Conservation (phyloP, 2,329 filamentous ascomycete genomes). For the Beauveria sp. region DNA sequence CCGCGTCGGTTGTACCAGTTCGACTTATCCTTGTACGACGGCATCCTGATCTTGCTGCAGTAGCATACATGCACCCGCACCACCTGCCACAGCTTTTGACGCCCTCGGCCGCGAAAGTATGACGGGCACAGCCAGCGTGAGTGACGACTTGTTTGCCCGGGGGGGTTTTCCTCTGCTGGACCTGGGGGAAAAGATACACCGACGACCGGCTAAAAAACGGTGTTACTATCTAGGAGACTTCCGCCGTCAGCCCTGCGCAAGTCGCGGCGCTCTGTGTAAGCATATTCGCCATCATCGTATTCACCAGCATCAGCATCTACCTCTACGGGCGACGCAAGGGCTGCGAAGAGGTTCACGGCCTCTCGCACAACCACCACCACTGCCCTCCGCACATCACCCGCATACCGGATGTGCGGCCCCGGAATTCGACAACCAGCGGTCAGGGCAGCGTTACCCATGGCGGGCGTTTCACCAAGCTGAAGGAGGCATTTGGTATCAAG, state of each 20-base stretch:
- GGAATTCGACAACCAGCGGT: neutral
- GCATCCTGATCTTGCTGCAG: too few relatives aligned
- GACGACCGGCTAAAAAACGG: neutral
- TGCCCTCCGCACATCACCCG: neutral
- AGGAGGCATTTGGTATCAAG: neutral
- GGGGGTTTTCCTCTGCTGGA: too few relatives aligned
- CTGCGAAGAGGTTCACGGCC: constrained; percentile 17
- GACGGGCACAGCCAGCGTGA: neutral
- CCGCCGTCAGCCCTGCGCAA: constrained; percentile 31
- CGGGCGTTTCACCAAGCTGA: neutral
- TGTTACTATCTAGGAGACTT: neutral
- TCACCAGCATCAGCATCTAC: constrained; percentile 39
- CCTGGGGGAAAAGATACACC: neutral
- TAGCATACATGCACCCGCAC: neutral
- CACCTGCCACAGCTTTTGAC: neutral
- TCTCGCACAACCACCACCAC: neutral
- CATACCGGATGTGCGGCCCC: neutral
- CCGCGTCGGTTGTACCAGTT: too few relatives aligned
- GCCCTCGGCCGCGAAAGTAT: neutral
- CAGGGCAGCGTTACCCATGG: neutral
- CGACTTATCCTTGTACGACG: neutral
- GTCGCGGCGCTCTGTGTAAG: constrained; percentile 56
- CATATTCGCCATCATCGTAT: constrained; percentile 33
- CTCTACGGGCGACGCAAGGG: constrained; percentile 37
- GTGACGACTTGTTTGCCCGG: neutral